These are phyloP conservation scores for Phytophthora idaei DNA, from an alignment of 352 stramenopile species.

Conservation along the genomic window DNA sequence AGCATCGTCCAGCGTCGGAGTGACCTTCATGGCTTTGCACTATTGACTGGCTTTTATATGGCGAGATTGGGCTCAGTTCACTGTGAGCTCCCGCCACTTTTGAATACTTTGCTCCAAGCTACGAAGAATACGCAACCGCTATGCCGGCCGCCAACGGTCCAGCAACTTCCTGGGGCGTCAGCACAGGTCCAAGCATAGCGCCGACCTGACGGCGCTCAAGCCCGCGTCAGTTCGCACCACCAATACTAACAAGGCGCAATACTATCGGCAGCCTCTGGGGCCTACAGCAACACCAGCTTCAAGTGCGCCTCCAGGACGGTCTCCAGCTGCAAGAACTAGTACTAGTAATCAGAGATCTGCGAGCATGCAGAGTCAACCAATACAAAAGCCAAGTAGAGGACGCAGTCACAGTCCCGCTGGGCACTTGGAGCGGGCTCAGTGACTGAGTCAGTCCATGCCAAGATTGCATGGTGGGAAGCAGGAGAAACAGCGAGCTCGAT, in stretches of 20 bases:
- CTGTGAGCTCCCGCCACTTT: neutral
- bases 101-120: neutral
- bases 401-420: neutral
- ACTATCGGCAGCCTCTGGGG: neutral
- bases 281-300: neutral
- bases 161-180: constrained; percentile 5
- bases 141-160: constrained; percentile 15
- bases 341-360: neutral
- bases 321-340: neutral
- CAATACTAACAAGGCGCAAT: constrained; percentile 16
- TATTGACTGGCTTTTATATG: constrained; percentile 20
- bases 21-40: constrained; percentile 28
- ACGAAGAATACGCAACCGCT: neutral
- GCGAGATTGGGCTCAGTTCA: constrained; percentile 1
- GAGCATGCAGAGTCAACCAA: constrained; percentile 7
- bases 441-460: constrained; percentile 1
- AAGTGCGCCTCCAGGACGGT: neutral
- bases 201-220: constrained; percentile 1
- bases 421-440: neutral
- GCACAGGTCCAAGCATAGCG: constrained; percentile 13
- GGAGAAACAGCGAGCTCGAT: neutral
- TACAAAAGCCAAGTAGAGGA: neutral
- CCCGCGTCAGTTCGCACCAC: constrained; percentile 2
- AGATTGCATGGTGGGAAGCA: neutral
- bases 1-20: constrained; percentile 26